Evolutionary conservation across 2,329 filamentous ascomycete genomes (phyloP), one percentile per base, ranked within the genome.

Genomic region (Neocatenulostroma microsporum): DNA sequence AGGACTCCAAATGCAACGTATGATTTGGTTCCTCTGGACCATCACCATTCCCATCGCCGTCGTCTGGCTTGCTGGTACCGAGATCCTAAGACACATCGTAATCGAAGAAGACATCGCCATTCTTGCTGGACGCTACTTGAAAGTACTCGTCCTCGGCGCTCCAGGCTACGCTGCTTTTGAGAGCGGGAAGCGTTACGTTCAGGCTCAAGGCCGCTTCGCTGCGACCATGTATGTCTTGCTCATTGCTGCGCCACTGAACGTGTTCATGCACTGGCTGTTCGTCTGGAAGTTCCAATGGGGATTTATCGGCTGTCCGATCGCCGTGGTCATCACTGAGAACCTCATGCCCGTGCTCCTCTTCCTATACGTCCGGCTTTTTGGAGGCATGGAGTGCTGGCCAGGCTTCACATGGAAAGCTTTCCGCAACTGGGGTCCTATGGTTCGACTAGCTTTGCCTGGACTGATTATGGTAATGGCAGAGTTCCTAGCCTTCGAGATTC

Each of bases 381-480:
- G 77, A 38, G 84, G 84, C 3, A 70, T 71, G 31, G 76, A 86
- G 52, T 89, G 84, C 62, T 91, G 84, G 84, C 81, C 80, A 41
- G 84, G 84, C 2, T 82, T 89, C 57, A 79, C 77, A n/a, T 68
- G 62, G 40, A 74, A 75, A 25, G 80, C 82, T 1, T 69, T 87
- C 35, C 65, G 66, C 21, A 89, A 89, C 55, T 91, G 84, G 84
- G 69, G 70, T 2, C 80, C 81, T 7, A 93, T 94, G 89, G 76
- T 96, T 51, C 77, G 78, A 31, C 79, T 96, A 24, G 86, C 89
- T 0, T 67, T 95, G 10, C 88, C 89, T 0, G 89, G 89, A 1
- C 78, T 96, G 58, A 68, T 94, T 47, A 95, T 95, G 88, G 82
- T 96, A 2, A 80, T 93, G 58, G 87, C 89, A 4, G 89, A 96